A percentile compares a stretch with the other conserved stretches of the same genome.
These are phyloP conservation scores for Pseudonitzschia pungens DNA, from an alignment of 108 stramenopile genomes.

Conservation along the genomic window DNA sequence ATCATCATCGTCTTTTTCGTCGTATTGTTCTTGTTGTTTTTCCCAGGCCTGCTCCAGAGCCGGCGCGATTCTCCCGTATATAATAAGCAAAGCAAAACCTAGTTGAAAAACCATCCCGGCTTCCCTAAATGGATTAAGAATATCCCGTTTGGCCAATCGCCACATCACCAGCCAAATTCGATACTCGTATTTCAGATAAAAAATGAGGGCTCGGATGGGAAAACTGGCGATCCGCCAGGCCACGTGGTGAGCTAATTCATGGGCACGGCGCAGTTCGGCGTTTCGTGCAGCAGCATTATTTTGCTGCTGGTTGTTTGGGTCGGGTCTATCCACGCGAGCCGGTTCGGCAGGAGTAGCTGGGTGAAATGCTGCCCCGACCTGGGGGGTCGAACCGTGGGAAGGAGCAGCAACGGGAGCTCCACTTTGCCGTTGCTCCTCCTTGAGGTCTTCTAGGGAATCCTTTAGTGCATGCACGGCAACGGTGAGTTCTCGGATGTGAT, in stretches of 20 bases:
- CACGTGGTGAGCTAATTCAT: not conserved
- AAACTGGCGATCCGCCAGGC: conserved; percentile 6
- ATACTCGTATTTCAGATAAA: conserved; percentile 8
- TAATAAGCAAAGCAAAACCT: not conserved
- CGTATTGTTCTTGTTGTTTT: not conserved
- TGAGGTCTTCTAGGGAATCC: not conserved
- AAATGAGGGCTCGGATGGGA: conserved; percentile 1
- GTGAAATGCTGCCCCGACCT: not conserved
- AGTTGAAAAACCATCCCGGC: conserved; percentile 8
- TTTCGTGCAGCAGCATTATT: not conserved
- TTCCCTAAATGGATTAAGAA: not conserved
- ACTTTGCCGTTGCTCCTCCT: not conserved
- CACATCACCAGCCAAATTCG: not conserved
- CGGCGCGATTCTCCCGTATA: conserved; percentile 1
- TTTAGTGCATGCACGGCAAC: not conserved
- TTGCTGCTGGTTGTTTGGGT: not conserved
- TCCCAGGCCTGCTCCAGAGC: conserved; percentile 1
- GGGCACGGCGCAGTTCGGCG: not conserved
- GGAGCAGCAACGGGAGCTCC: not conserved
- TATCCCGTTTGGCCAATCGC: not conserved
- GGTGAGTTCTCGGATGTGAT: not conserved
- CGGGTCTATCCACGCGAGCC: not conserved
- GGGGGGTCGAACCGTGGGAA: not conserved
- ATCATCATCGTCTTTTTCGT: conserved; percentile 1
- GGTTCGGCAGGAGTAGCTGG: not conserved